Percentiles rank a stretch among this genome's conserved stretches.
These are phyloP conservation scores for Cryomyces minteri DNA, from an alignment of 495 filamentous ascomycete species.

Conservation along the genomic window DNA sequence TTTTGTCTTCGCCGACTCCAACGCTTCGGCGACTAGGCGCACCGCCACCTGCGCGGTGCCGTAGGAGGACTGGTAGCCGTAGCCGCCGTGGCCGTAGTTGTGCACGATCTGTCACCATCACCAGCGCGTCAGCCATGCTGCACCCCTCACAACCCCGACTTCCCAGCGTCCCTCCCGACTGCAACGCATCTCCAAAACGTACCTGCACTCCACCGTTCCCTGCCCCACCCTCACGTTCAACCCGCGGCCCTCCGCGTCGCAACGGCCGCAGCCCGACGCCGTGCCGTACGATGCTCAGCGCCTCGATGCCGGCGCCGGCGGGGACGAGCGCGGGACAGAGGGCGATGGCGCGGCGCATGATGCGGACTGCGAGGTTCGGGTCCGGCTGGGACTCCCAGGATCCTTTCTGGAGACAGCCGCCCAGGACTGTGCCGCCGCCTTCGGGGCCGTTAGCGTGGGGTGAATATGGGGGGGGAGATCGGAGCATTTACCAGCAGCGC, in stretches of 20 bases:
- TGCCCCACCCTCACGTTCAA: slow-evolving; percentile 48
- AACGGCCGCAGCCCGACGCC: slow-evolving; percentile 73
- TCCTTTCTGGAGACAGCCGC: slow-evolving; percentile 69
- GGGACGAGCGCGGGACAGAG: slow-evolving; percentile 49
- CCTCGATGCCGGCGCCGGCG: slow-evolving; percentile 58
- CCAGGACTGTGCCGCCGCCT: slow-evolving; percentile 61
- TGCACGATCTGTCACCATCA: slow-evolving; percentile 40
- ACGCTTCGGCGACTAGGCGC: slow-evolving; percentile 47
- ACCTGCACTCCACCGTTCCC: no score
- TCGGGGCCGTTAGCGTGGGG: neutral
- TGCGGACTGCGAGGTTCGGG: slow-evolving; percentile 59
- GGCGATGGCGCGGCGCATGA: slow-evolving; percentile 72
- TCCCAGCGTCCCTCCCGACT: no score
- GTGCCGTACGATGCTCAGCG: slow-evolving; percentile 69
- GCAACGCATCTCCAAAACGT: no score
- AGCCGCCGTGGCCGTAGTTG: slow-evolving; percentile 92
- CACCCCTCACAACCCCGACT: no score
- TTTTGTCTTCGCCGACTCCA: slow-evolving; percentile 6
- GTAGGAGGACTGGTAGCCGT: slow-evolving; percentile 74
- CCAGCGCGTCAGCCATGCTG: slow-evolving; percentile 42
- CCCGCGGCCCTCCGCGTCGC: slow-evolving; percentile 52
- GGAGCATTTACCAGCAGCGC: slow-evolving; percentile 38
- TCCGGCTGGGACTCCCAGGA: slow-evolving; percentile 74
- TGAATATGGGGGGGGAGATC: neutral
- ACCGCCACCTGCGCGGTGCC: slow-evolving; percentile 58